Base-by-base conservation (phyloP, 116 monocot species). In the Phalaenopsis hybrid region DNA sequence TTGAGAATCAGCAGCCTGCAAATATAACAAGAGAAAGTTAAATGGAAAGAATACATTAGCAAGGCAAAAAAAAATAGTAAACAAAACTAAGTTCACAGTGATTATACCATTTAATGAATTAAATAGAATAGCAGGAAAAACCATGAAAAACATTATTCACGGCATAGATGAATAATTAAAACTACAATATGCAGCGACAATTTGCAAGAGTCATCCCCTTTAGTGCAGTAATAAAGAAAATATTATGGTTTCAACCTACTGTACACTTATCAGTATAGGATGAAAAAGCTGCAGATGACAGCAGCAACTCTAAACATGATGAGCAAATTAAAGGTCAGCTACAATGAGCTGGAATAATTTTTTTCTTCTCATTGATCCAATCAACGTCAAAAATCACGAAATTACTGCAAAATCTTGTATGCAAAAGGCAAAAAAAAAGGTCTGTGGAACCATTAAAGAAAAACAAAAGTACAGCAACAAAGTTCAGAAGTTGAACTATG, bases 1-100 rank as follows among this genome's bases (percentile, higher is more conserved):
- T 80, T 98, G 97, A 57, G 97, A 84, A 86, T 98, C 97, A 81
- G 95, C 95, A 86, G 97, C 95, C 97, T 98, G 87, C 69, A 87
- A 86, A 75, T 44, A 75, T 20, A 45, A 10, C 21, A 46, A 16
- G 8, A 44, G 46, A 20, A 9, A n/a, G 21, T 75, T 75, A 46
- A 46, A 44, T 75, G 21, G 7, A 75, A 21, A 4, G 8, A 46
- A 8, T 46, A n/a, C 46, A 46, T 75, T 73, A 37, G 34, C 37
- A 73, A 73, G 16, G 16, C 0, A 0, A 55, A 55, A 73, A n/a
- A 46, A 46, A 75, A 0, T 6, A 46, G n/a, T 46, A 46, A 75
- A 75, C 46, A 73, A 73, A 37, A 75, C 9, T 31, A 73, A 65
- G 25, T 23, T 65, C 25, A 25, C 65, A 23, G 7, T 65, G 9